Evolutionary conservation across 257 asterid genomes (phyloP).

Genomic region (Schizonepeta tenuifolia): DNA sequence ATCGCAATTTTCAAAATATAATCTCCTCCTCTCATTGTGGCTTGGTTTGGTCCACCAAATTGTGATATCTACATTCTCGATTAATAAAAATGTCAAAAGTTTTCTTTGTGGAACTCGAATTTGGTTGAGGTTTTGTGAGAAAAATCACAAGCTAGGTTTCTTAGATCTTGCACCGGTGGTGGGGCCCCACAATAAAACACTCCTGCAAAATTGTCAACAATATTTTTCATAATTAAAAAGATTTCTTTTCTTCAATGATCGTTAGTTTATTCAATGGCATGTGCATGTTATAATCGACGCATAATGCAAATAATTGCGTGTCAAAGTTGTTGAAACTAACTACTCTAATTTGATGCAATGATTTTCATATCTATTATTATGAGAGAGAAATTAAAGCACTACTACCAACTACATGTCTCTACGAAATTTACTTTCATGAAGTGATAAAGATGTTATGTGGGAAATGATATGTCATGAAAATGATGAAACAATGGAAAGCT

Average conservation of each 20-base stretch:
- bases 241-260: not conserved
- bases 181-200: slow-evolving; percentile 97
- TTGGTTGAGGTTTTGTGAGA: slow-evolving; percentile 74
- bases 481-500: too few species aligned
- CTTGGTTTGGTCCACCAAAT: slow-evolving; percentile 40
- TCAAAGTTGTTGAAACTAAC: too few species aligned
- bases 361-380: not conserved
- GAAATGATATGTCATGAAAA: not conserved
- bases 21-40: slow-evolving; percentile 28
- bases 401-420: slow-evolving; percentile 14
- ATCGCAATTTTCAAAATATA: not conserved
- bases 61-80: slow-evolving; percentile 18
- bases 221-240: not conserved
- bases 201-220: slow-evolving; percentile 51
- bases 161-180: slow-evolving; percentile 65
- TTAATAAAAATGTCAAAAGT: slow-evolving; percentile 49
- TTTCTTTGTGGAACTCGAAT: slow-evolving; percentile 90
- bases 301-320: slow-evolving; percentile 16
- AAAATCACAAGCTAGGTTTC: slow-evolving; percentile 69
- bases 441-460: not conserved
- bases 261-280: not conserved
- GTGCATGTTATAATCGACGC: not conserved
- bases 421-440: slow-evolving; percentile 22
- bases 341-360: slow-evolving; percentile 18
- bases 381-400: slow-evolving; percentile 2